These are phyloP conservation scores for Phoma sp. DNA, from an alignment of 2,329 filamentous ascomycete genomes.

Conservation along the genomic window DNA sequence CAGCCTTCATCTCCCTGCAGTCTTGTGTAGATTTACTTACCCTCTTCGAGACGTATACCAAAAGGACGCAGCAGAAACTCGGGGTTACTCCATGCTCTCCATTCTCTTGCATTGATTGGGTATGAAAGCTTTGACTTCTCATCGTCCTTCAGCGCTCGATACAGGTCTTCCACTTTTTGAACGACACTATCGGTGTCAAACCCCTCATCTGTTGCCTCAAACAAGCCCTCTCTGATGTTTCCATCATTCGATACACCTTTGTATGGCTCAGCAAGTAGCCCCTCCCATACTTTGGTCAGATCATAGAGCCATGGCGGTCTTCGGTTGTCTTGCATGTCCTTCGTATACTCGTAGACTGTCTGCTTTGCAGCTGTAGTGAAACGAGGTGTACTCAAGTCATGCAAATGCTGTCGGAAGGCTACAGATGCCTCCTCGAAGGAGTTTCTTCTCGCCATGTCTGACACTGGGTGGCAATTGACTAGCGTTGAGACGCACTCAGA, in stretches of 20 bases:
- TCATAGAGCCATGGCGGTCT: slow-evolving; percentile 67
- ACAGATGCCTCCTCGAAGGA: slow-evolving; percentile 36
- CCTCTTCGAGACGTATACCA: slow-evolving; percentile 73
- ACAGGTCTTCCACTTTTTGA: slow-evolving; percentile 54
- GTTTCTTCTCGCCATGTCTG: slow-evolving; percentile 24
- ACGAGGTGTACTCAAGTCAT: slow-evolving; percentile 65
- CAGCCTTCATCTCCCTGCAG: background rate
- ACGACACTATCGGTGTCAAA: slow-evolving; percentile 66
- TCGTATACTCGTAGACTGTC: slow-evolving; percentile 67
- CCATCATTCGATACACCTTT: slow-evolving; percentile 74
- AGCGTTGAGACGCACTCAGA: too few species aligned
- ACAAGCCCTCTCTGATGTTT: slow-evolving; percentile 61
- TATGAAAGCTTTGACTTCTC: slow-evolving; percentile 60
- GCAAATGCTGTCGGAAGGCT: slow-evolving; percentile 64
- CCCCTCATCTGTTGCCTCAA: slow-evolving; percentile 67
- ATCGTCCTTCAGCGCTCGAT: slow-evolving; percentile 55
- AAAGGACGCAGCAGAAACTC: slow-evolving; percentile 74
- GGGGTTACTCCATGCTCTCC: slow-evolving; percentile 75
- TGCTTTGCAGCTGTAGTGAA: slow-evolving; percentile 69
- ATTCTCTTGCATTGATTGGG: slow-evolving; percentile 72
- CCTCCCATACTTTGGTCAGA: slow-evolving; percentile 47
- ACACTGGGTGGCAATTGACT: background rate
- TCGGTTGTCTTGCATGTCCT: slow-evolving; percentile 63
- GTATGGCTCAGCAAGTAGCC: slow-evolving; percentile 65
- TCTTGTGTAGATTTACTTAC: slow-evolving; percentile 14